Percentiles rank a stretch among this genome's conserved stretches.
These are phyloP conservation scores for Mortierella sp. DNA, from an alignment of 371 early-diverging fungal genomes.

Conservation along the genomic window DNA sequence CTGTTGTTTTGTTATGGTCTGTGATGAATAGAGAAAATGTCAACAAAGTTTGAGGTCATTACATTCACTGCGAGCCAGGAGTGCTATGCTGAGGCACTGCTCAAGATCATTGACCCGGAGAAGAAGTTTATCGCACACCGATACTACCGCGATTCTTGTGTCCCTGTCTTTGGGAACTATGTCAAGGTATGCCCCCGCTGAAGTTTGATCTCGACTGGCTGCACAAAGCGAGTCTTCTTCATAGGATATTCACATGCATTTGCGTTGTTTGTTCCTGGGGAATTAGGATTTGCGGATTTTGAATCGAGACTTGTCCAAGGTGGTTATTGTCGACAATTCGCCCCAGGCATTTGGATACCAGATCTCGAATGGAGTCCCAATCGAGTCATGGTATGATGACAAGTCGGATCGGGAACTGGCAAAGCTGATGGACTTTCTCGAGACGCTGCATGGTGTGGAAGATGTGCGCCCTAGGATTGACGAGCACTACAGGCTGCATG, in stretches of 20 bases:
- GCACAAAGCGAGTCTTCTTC: not conserved
- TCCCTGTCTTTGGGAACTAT: constrained; percentile 73
- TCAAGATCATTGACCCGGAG: constrained; percentile 73
- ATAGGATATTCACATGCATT: not conserved
- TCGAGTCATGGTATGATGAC: constrained; percentile 80
- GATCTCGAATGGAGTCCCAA: constrained; percentile 79
- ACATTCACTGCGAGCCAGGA: constrained; percentile 84
- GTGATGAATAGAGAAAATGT: constrained; percentile 63
- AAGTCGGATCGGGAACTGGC: constrained; percentile 68
- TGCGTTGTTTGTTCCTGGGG: not conserved
- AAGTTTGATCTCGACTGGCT: not conserved
- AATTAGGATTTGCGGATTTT: constrained; percentile 69
- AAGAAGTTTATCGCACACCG: constrained; percentile 64
- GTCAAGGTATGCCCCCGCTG: constrained; percentile 60
- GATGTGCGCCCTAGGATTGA: constrained; percentile 76
- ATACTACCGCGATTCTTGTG: constrained; percentile 78
- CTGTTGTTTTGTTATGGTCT: constrained; percentile 17
- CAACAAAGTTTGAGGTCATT: constrained; percentile 76
- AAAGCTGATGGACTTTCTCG: constrained; percentile 67
- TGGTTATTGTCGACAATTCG: constrained; percentile 78
- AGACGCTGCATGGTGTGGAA: constrained; percentile 65
- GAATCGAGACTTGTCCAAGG: constrained; percentile 73
- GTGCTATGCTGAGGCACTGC: constrained; percentile 75
- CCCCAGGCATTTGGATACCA: constrained; percentile 71
- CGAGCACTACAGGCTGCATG: constrained; percentile 58